A percentile compares a stretch with the other conserved stretches of the same genome.
Conservation (phyloP, 805 yeast genomes). For the Metschnikowia lachancei region DNA sequence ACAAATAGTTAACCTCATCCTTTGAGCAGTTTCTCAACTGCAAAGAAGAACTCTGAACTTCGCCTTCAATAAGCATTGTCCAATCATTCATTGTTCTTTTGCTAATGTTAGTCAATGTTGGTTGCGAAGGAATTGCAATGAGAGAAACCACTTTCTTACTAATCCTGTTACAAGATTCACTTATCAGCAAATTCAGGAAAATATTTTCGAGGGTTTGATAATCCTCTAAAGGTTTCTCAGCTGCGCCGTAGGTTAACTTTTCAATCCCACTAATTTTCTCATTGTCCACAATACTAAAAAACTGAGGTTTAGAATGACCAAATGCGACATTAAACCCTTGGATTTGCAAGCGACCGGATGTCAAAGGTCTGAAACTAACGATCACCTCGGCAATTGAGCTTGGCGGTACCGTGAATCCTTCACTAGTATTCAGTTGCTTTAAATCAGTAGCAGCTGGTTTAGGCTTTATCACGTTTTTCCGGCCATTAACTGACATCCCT, state of each 20-base stretch:
- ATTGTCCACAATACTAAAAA: conserved; percentile 40
- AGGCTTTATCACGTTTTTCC: conserved; percentile 2
- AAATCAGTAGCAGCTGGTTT: neutral
- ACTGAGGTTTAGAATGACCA: conserved; percentile 47
- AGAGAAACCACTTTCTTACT: conserved; percentile 22
- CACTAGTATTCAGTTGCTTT: neutral
- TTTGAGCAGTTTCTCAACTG: conserved; percentile 56
- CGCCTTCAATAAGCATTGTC: conserved; percentile 80
- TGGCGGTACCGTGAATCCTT: conserved; percentile 26
- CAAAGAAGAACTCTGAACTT: conserved; percentile 49
- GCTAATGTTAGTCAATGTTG: conserved; percentile 52
- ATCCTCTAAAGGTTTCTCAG: neutral
- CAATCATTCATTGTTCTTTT: conserved; percentile 59
- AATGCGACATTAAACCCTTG: conserved; percentile 51
- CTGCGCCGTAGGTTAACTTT: conserved; percentile 9
- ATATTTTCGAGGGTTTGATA: conserved; percentile 16
- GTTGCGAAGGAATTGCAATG: conserved; percentile 51
- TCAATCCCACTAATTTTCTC: conserved; percentile 21
- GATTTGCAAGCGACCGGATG: conserved; percentile 48
- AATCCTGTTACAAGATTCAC: conserved; percentile 20
- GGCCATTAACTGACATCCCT: neutral
- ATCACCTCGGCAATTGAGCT: conserved; percentile 35
- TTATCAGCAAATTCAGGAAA: conserved; percentile 27
- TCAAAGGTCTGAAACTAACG: conserved; percentile 48
- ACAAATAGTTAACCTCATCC: conserved; percentile 53